A percentile compares a stretch with the other conserved stretches of the same genome.
Conservation (phyloP, 75 land plant genomes). For the Isoetes taiwanensis region DNA sequence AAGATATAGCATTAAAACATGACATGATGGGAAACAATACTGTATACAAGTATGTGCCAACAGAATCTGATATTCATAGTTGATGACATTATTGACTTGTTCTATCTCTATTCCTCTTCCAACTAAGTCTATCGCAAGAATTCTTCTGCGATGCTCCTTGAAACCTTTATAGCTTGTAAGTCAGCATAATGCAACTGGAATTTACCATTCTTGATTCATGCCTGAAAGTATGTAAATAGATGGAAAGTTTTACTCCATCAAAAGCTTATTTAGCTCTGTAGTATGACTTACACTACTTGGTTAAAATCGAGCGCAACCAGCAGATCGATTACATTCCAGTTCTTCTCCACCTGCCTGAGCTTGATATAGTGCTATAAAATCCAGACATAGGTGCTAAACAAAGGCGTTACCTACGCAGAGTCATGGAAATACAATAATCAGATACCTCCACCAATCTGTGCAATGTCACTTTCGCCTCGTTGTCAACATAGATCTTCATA, state of each 20-base stretch:
- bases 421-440: background rate
- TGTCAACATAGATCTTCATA: slow-evolving; percentile 99
- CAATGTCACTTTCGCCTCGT: slow-evolving; percentile 93
- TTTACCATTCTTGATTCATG: slow-evolving; percentile 89
- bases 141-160: slow-evolving; percentile 93
- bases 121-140: slow-evolving; percentile 96
- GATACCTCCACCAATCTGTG: slow-evolving; percentile 96
- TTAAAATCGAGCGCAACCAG: slow-evolving; percentile 98
- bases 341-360: slow-evolving; percentile 82
- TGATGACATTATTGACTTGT: slow-evolving; percentile 94
- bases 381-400: background rate
- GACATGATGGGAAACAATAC: no score
- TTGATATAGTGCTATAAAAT: slow-evolving; percentile 86
- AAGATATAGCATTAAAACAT: no score
- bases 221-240: slow-evolving; percentile 98
- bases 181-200: slow-evolving; percentile 18
- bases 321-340: slow-evolving; percentile 89
- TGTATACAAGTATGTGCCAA: slow-evolving; percentile 95
- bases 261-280: slow-evolving; percentile 88
- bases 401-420: background rate
- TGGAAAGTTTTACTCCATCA: slow-evolving; percentile 94
- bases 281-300: slow-evolving; percentile 91
- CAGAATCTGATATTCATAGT: slow-evolving; percentile 99
- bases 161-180: slow-evolving; percentile 88
- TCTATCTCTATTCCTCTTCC: slow-evolving; percentile 98